Evolutionary conservation across 192 early-diverging fungal genomes (phyloP), one percentile per base, ranked within the genome.

Genomic region (Linnemannia exigua): DNA sequence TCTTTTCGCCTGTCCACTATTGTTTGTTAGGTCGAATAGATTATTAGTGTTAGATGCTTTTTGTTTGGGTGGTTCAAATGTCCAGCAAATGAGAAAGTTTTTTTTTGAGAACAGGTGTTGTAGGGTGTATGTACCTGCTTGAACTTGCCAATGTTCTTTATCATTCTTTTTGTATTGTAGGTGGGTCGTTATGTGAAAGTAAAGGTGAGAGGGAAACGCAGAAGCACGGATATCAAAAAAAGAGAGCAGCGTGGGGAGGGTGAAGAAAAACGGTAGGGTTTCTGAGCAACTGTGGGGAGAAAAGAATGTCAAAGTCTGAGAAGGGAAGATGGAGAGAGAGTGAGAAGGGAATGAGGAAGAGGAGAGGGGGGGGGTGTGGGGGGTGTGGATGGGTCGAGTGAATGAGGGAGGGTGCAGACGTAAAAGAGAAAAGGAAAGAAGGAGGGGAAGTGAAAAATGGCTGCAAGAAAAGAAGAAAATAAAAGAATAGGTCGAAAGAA

Each of bases 91-190:
- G n/a, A 41, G 6, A 70, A 36, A 31, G 3, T 41, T 33, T 48
- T 38, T 38, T 4, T 66, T 37, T 11, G n/a, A n/a, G 25, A 16
- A 37, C 11, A 41, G 73, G 25, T 16, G 37, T 20, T 47, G 52
- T 54, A 22, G 54, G 33, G 46, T 41, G 46, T 48, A 19, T 28
- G 28, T 63, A 81, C 80, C 74, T 81, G 80, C 28, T 81, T 81
- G 41, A 81, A 76, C 54, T 81, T 81, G 73, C 80, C 80, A 52
- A 81, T 81, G 52, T 81, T 81, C n/a, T 81, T 81, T 31, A 81
- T 81, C 80, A 81, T 81, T 37, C 22, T 31, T 44, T 44, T 31
- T 63, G 12, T 38, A 14, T 41, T 36, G 11, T 44, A 6, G 22
- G 4, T 38, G 19, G 4, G 8, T 35, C 36, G 36, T 0, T 36